Conservation (phyloP, 2,329 filamentous ascomycete species). For the Fonsecaea nubica region DNA sequence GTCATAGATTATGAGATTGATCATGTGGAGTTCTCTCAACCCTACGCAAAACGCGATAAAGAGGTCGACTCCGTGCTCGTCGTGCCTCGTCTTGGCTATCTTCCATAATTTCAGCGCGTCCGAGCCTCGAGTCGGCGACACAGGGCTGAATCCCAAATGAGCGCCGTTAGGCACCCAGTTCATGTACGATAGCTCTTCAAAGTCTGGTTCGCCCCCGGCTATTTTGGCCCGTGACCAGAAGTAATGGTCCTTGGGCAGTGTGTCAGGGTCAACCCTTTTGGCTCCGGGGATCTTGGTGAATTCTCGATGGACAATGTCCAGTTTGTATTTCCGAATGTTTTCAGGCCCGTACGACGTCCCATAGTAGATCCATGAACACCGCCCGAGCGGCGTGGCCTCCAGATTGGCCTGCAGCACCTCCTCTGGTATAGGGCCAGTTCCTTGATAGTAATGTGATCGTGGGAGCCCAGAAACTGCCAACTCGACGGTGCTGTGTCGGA, state of each 20-base stretch:
- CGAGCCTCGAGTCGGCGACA: slow-evolving; percentile 44
- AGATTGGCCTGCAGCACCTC: slow-evolving; percentile 42
- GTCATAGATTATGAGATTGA: slow-evolving; percentile 46
- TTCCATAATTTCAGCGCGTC: slow-evolving; percentile 43
- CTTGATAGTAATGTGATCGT: slow-evolving; percentile 40
- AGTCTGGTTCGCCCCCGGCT: slow-evolving; percentile 40
- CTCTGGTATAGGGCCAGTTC: slow-evolving; percentile 40
- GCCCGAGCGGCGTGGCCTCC: slow-evolving; percentile 40
- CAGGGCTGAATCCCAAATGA: slow-evolving; percentile 47
- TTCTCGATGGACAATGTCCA: slow-evolving; percentile 41
- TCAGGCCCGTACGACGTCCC: slow-evolving; percentile 42
- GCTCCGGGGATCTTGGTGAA: slow-evolving; percentile 44
- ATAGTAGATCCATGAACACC: slow-evolving; percentile 45
- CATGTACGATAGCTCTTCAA: slow-evolving; percentile 45
- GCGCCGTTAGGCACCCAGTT: slow-evolving; percentile 45
- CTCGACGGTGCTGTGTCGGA: slow-evolving; percentile 43
- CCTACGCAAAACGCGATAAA: slow-evolving; percentile 39
- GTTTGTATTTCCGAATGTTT: slow-evolving; percentile 39
- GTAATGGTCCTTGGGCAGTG: slow-evolving; percentile 42
- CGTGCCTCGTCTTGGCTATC: slow-evolving; percentile 40
- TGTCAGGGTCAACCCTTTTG: slow-evolving; percentile 44
- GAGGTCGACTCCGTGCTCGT: slow-evolving; percentile 36
- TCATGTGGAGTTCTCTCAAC: slow-evolving; percentile 45
- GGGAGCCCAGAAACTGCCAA: slow-evolving; percentile 43
- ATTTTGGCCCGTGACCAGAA: slow-evolving; percentile 42